Evolutionary conservation across 208 protist species (phyloP), one percentile per base, ranked within the genome.

Genomic region (Crithidia acanthocephali): DNA sequence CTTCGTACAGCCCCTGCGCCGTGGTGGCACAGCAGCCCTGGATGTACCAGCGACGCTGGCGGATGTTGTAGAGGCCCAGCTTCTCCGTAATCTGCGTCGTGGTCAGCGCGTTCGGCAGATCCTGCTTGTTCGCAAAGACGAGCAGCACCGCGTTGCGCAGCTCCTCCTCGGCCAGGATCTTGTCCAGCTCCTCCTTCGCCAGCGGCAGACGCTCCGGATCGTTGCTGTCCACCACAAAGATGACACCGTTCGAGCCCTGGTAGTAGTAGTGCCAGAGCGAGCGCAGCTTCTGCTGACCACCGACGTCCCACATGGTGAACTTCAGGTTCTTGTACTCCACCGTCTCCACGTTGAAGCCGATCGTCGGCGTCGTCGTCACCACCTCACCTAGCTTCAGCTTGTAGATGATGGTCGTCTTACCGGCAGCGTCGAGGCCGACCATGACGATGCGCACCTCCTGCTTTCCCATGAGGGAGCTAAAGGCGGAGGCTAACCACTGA

Each of bases 81-180:
- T 97, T 97, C 69, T 99, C 97, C 11, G 93, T 97, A 40, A 99
- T 90, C 83, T 99, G 98, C 8, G 91, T 95, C 15, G 90, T 96
- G 71, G 86, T 95, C 92, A 99, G 98, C 16, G 98, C 98, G 80
- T 99, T 98, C 33, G 98, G 97, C 37, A 99, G 72, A 90, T 99
- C 98, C 84, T 99, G 98, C 85, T 99, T 99, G 95, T 99, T 99
- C n/a, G 98, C 98, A 63, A 99, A 99, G 8, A 99, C 97, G 6
- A 99, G 92, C 13, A 99, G 78, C 7, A 93, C 76, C 8, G 97
- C 96, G 65, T 99, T 97, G 57, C 95, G 84, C 18, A 99, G 94
- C 78, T 99, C 97, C 58, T 99, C 97, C 79, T 99, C 98, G 9
- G 83, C 74, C n/a, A 99, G 70, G 90, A 99, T 97, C 68, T 93